A percentile compares a stretch with the other conserved stretches of the same genome.
Evolutionary conservation across 2,329 filamentous ascomycete genomes (phyloP).

Genomic region (Beauveria asiatica): DNA sequence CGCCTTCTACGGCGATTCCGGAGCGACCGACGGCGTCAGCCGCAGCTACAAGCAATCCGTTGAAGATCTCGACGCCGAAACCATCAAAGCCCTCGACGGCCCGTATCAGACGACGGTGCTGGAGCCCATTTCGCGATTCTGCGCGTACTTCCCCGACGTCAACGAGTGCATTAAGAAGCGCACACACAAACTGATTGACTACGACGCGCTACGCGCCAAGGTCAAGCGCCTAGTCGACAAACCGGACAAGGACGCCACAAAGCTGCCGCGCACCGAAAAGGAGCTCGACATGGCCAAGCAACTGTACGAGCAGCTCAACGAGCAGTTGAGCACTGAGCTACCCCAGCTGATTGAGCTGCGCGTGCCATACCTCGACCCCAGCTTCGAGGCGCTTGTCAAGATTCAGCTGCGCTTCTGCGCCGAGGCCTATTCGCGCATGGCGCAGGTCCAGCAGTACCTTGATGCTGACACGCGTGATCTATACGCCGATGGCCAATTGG

Average conservation of each 20-base stretch:
- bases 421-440: constrained; percentile 95
- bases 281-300: constrained; percentile 90
- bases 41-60: constrained; percentile 98
- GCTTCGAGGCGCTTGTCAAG: constrained; percentile 96
- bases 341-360: constrained; percentile 94
- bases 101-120: constrained; percentile 91
- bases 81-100: constrained; percentile 94
- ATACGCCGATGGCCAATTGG: constrained; percentile 88
- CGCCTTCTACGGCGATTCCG: constrained; percentile 95
- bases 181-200: constrained; percentile 96
- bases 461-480: constrained; percentile 93
- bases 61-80: constrained; percentile 94
- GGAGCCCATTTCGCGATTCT: constrained; percentile 92
- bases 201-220: constrained; percentile 89
- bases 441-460: constrained; percentile 96
- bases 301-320: constrained; percentile 94
- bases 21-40: constrained; percentile 88
- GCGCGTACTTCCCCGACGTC: constrained; percentile 96
- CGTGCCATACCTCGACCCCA: constrained; percentile 93
- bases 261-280: constrained; percentile 91
- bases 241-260: constrained; percentile 96
- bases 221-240: constrained; percentile 97
- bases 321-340: constrained; percentile 85
- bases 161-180: constrained; percentile 99
- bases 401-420: constrained; percentile 97